A percentile compares a stretch with the other conserved stretches of the same genome.
phyloP scores from a whole-genome alignment of 2,329 filamentous ascomycete species.

The Paecilomyces dactylethromorphus region DNA sequence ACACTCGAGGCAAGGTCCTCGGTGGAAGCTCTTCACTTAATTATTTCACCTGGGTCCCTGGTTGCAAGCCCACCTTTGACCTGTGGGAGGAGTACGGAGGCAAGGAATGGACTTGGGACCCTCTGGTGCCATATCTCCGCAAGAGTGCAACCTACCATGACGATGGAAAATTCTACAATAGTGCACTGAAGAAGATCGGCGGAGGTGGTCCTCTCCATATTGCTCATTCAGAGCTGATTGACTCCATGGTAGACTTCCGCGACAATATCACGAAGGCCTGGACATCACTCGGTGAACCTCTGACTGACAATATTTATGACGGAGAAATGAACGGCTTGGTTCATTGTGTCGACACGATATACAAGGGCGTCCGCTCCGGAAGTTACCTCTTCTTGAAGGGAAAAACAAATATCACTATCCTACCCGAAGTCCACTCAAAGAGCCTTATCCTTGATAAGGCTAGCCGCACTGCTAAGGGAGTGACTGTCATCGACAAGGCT shows the following conservation, averaged over 20 bases:
- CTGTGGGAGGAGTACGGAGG: constrained; percentile 42
- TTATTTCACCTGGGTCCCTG: constrained; percentile 60
- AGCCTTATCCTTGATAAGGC: constrained; percentile 47
- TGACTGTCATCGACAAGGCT: constrained; percentile 37
- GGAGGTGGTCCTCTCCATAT: constrained; percentile 48
- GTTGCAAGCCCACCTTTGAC: constrained; percentile 52
- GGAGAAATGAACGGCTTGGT: constrained; percentile 50
- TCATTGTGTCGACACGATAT: constrained; percentile 51
- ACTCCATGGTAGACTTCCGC: constrained; percentile 46
- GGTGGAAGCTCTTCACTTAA: constrained; percentile 55
- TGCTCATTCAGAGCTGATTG: constrained; percentile 49
- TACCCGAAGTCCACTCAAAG: constrained; percentile 41
- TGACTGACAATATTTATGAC: constrained; percentile 51
- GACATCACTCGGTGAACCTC: constrained; percentile 44
- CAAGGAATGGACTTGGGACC: constrained; percentile 52
- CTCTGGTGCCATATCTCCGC: constrained; percentile 44
- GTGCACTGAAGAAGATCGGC: constrained; percentile 45
- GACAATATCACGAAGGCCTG: constrained; percentile 44
- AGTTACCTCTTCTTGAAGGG: constrained; percentile 46
- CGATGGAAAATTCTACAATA: constrained; percentile 41
- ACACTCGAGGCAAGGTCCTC: constrained; percentile 54
- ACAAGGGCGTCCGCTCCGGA: constrained; percentile 50
- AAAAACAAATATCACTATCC: constrained; percentile 51
- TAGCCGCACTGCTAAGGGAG: constrained; percentile 39
- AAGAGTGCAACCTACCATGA: constrained; percentile 55